These are phyloP conservation scores for Dendrobium huoshanense DNA, from an alignment of 106 monocot genomes.

Conservation along the genomic window DNA sequence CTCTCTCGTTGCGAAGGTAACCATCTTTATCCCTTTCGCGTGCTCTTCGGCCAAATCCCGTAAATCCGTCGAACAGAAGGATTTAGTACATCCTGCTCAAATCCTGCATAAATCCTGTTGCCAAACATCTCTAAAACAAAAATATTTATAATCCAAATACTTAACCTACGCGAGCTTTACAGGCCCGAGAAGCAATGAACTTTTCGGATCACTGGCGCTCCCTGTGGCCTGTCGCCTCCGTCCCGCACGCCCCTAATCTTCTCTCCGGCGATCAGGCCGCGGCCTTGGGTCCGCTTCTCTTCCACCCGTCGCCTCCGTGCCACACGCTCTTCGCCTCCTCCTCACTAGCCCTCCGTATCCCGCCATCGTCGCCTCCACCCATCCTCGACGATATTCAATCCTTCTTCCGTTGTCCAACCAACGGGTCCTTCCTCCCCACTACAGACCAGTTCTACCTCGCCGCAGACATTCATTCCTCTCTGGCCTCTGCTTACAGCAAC, in stretches of 20 bases:
- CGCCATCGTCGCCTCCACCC: neutral
- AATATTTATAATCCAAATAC: no score
- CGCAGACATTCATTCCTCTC: conserved; percentile 1
- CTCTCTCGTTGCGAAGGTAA: no score
- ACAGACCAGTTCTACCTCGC: conserved; percentile 8
- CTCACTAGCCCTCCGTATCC: neutral
- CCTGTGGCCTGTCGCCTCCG: conserved; percentile 12
- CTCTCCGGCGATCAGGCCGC: neutral
- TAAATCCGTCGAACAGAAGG: no score
- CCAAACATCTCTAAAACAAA: no score
- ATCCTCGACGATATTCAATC: conserved; percentile 2
- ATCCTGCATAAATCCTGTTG: no score
- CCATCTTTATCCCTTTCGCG: no score
- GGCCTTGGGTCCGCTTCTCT: neutral
- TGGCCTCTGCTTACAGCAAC: neutral
- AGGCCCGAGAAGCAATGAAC: conserved; percentile 1
- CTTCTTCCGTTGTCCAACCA: conserved; percentile 4
- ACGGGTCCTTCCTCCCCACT: conserved; percentile 10
- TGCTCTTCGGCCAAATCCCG: no score
- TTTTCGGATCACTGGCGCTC: conserved; percentile 24
- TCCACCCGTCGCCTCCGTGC: neutral
- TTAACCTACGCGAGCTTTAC: no score
- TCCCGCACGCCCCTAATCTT: neutral
- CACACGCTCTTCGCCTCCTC: conserved; percentile 3
- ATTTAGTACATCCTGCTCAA: no score